These are phyloP conservation scores for Microsporum audouinii DNA, from an alignment of 2,329 filamentous ascomycete species.

Conservation along the genomic window DNA sequence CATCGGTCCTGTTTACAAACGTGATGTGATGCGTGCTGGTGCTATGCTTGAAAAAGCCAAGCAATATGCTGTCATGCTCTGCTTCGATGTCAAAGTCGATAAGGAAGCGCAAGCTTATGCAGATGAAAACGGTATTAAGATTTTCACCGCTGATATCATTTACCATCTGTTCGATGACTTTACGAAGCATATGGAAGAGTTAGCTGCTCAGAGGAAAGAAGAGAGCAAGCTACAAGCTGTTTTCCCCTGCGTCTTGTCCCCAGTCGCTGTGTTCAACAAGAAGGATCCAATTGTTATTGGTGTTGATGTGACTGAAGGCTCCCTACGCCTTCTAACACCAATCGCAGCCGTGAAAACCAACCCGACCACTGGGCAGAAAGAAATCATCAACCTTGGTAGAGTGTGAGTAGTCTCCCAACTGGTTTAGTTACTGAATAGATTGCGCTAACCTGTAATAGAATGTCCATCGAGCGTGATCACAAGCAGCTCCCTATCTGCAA, in stretches of 20 bases:
- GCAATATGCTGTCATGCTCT: conserved; percentile 97
- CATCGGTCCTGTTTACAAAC: conserved; percentile 95
- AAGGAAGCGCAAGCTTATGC: conserved; percentile 88
- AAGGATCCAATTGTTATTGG: conserved; percentile 88
- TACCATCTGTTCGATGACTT: conserved; percentile 97
- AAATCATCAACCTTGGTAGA: conserved; percentile 75
- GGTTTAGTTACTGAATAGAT: background rate
- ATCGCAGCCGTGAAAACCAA: conserved; percentile 79
- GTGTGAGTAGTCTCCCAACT: conserved; percentile 54
- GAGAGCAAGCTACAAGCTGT: conserved; percentile 91
- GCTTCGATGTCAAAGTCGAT: conserved; percentile 98
- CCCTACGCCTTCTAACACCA: conserved; percentile 74
- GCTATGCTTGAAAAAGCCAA: conserved; percentile 93
- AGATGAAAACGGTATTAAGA: conserved; percentile 88
- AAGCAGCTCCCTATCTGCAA: conserved; percentile 89
- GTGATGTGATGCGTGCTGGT: conserved; percentile 86
- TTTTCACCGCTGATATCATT: conserved; percentile 98
- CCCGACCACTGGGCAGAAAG: conserved; percentile 64
- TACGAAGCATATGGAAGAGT: conserved; percentile 81
- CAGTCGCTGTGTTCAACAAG: conserved; percentile 97
- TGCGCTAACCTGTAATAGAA: conserved; percentile 41
- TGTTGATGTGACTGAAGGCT: conserved; percentile 89
- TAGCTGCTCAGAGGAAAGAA: conserved; percentile 87
- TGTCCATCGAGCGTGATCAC: conserved; percentile 93
- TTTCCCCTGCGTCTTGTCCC: conserved; percentile 84